Conservation (phyloP, 2,329 filamentous ascomycete species). For the Sclerotinia sclerotiorum region DNA sequence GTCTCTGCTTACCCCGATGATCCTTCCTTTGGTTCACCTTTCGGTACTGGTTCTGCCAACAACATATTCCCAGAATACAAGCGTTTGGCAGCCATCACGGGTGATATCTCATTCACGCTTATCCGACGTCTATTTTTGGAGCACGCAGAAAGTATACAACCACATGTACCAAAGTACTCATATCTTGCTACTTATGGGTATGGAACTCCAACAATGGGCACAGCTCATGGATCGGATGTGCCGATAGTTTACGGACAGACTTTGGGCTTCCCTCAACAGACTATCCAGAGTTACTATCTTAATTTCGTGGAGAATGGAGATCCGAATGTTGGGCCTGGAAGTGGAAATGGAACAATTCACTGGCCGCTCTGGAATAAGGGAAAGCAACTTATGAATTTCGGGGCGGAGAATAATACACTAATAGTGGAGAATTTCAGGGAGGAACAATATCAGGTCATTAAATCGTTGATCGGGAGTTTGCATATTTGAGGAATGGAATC, state of each 20-base stretch:
- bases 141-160: constrained; percentile 47
- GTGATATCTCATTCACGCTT: constrained; percentile 74
- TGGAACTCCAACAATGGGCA: constrained; percentile 69
- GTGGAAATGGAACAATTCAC: constrained; percentile 48
- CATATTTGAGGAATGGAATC: not conserved
- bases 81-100: constrained; percentile 69
- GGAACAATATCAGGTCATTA: not conserved
- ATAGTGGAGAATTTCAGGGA: not conserved
- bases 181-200: constrained; percentile 72
- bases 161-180: constrained; percentile 65
- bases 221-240: constrained; percentile 70
- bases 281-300: constrained; percentile 68
- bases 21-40: constrained; percentile 60
- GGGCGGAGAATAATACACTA: not conserved
- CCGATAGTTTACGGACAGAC: constrained; percentile 59
- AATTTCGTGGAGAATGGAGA: constrained; percentile 70
- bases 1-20: constrained; percentile 55
- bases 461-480: not conserved
- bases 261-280: constrained; percentile 42
- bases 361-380: constrained; percentile 35
- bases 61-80: constrained; percentile 75
- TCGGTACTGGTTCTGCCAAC: constrained; percentile 66
- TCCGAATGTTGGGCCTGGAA: constrained; percentile 54
- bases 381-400: constrained; percentile 8
- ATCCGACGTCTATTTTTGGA: constrained; percentile 64